Conservation (phyloP, 164 flowering plant species). For the Aristolochia contorta region DNA sequence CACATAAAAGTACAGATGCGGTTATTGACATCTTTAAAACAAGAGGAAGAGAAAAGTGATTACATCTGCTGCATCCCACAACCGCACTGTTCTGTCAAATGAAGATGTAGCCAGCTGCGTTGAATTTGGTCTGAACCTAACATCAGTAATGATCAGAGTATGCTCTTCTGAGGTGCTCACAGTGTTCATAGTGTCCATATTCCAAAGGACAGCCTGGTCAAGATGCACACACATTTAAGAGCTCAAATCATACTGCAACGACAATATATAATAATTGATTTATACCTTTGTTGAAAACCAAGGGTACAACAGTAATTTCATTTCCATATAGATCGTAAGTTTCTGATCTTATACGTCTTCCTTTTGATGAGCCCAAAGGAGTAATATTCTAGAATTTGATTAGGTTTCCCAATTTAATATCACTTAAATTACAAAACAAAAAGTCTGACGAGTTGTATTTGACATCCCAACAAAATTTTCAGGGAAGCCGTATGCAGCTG, state of each 20-base stretch:
- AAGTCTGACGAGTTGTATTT: too few species aligned
- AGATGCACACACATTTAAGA: not conserved
- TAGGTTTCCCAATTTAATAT: too few species aligned
- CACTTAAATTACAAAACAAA: too few species aligned
- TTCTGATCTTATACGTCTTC: too few species aligned
- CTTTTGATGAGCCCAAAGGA: too few species aligned
- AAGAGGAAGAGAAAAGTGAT: constrained; percentile 8
- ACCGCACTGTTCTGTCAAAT: constrained; percentile 65
- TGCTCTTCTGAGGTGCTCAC: constrained; percentile 74
- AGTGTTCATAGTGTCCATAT: constrained; percentile 67
- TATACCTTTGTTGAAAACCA: not conserved
- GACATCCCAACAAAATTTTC: too few species aligned
- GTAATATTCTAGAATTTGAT: too few species aligned
- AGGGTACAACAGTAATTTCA: too few species aligned
- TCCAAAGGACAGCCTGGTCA: constrained; percentile 76
- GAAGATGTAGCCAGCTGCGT: constrained; percentile 88
- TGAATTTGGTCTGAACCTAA: constrained; percentile 87
- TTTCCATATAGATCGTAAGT: too few species aligned
- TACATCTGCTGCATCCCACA: constrained; percentile 94
- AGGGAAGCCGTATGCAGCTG: too few species aligned
- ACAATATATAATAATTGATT: not conserved
- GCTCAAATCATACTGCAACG: not conserved
- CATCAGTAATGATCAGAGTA: constrained; percentile 53
- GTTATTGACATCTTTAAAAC: not conserved
- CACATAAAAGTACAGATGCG: not conserved